Percentiles rank a stretch among this genome's conserved stretches.
Evolutionary conservation across 2,329 filamentous ascomycete species (phyloP).

Genomic region (Fusarium incarnatum): DNA sequence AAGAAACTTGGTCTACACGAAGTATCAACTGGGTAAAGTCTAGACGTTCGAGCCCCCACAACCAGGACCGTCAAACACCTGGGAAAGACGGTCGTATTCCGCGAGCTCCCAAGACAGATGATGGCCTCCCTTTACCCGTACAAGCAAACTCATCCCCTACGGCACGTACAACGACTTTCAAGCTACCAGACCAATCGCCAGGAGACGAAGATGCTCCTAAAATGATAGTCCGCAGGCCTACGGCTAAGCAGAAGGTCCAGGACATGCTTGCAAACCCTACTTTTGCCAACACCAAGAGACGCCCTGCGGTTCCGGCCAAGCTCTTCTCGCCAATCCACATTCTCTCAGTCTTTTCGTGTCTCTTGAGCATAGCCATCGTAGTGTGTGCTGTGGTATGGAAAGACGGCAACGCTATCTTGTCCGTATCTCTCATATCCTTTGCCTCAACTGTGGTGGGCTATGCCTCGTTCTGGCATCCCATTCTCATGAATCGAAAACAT

Average conservation of each 20-base stretch:
- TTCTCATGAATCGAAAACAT: conserved; percentile 63
- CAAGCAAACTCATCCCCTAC: conserved; percentile 2
- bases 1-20: conserved; percentile 20
- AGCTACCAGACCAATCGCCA: not conserved
- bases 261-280: conserved; percentile 59
- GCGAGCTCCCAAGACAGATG: conserved; percentile 29
- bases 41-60: not conserved
- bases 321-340: conserved; percentile 65
- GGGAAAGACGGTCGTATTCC: conserved; percentile 7
- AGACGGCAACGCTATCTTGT: conserved; percentile 53
- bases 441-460: conserved; percentile 66
- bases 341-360: conserved; percentile 62
- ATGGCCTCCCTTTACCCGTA: conserved; percentile 21
- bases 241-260: conserved; percentile 56
- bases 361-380: conserved; percentile 62
- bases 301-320: conserved; percentile 61
- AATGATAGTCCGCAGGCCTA: conserved; percentile 47
- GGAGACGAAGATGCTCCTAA: conserved; percentile 17
- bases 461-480: conserved; percentile 68
- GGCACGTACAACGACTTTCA: conserved; percentile 20
- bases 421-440: conserved; percentile 63
- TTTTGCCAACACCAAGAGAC: conserved; percentile 51
- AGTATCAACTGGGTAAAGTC: conserved; percentile 27
- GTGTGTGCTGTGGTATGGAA: conserved; percentile 55
- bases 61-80: not conserved